These are phyloP conservation scores for Nannochloris sp. DNA, from an alignment of 139 green algal species.

Conservation along the genomic window DNA sequence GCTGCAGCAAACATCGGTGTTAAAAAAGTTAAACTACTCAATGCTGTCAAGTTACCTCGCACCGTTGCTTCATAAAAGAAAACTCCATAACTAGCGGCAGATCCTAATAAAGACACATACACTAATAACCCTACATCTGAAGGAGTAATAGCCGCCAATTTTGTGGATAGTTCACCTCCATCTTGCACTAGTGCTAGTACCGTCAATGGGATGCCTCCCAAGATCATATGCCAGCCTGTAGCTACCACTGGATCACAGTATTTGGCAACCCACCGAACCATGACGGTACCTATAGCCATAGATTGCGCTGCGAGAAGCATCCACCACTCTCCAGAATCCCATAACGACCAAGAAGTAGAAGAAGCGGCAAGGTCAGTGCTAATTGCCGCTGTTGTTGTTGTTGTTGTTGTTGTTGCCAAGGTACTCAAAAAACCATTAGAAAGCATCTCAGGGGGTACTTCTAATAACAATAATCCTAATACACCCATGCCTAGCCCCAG, in stretches of 20 bases:
- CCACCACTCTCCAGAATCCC: slow-evolving; percentile 83
- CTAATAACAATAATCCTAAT: slow-evolving; percentile 78
- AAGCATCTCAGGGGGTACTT: slow-evolving; percentile 50
- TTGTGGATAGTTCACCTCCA: slow-evolving; percentile 9
- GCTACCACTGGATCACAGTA: slow-evolving; percentile 85
- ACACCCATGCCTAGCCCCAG: slow-evolving; percentile 75
- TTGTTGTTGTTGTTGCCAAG: background rate
- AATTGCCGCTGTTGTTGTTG: background rate
- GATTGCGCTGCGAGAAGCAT: slow-evolving; percentile 96
- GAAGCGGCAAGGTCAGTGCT: background rate
- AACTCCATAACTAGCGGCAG: slow-evolving; percentile 80
- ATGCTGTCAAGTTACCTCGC: slow-evolving; percentile 71
- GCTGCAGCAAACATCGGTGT: slow-evolving; percentile 87
- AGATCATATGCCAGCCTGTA: slow-evolving; percentile 97
- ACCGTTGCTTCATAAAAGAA: slow-evolving; percentile 68
- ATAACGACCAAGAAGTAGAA: slow-evolving; percentile 14
- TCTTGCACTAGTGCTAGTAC: slow-evolving; percentile 36
- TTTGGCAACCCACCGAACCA: slow-evolving; percentile 81
- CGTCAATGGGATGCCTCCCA: slow-evolving; percentile 75
- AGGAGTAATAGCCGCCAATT: slow-evolving; percentile 21
- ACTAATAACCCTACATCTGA: slow-evolving; percentile 26
- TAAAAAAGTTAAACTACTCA: slow-evolving; percentile 92
- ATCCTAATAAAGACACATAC: slow-evolving; percentile 87
- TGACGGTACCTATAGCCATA: slow-evolving; percentile 95
- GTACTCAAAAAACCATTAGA: background rate